Evolutionary conservation across 805 yeast species (phyloP).

Genomic region (Kuraishia ogatae): DNA sequence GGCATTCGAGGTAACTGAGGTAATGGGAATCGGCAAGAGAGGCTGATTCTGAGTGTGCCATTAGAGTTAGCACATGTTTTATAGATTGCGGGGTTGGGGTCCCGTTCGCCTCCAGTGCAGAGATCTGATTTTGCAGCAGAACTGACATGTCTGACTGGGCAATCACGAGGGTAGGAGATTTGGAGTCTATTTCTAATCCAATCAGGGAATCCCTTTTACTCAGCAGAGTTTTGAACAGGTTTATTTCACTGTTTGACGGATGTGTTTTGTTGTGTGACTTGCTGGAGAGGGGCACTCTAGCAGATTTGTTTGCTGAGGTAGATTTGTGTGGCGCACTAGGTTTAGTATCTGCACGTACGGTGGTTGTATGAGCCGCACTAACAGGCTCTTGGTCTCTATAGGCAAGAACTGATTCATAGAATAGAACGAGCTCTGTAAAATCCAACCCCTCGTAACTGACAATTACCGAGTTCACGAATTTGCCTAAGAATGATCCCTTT

Average conservation of each 20-base stretch:
- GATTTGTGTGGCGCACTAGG: too few species aligned
- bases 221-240: background rate
- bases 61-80: slow-evolving; percentile 28
- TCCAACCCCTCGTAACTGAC: slow-evolving; percentile 32
- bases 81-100: slow-evolving; percentile 38
- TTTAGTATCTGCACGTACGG: too few species aligned
- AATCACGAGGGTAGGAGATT: slow-evolving; percentile 20
- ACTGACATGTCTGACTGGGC: slow-evolving; percentile 44
- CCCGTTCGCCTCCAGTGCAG: slow-evolving; percentile 41
- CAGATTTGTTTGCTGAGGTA: too few species aligned
- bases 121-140: slow-evolving; percentile 44
- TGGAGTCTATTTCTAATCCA: background rate
- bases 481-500: slow-evolving; percentile 33
- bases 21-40: slow-evolving; percentile 41
- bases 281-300: slow-evolving; percentile 5
- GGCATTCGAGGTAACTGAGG: slow-evolving; percentile 50
- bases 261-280: background rate
- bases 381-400: too few species aligned
- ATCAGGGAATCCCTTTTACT: background rate
- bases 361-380: too few species aligned
- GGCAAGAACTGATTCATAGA: slow-evolving; percentile 32
- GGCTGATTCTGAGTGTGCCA: slow-evolving; percentile 39
- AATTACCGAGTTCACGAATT: slow-evolving; percentile 31
- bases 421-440: slow-evolving; percentile 33
- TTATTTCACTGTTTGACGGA: background rate